Evolutionary conservation across 2,329 filamentous ascomycete species (phyloP).

Genomic region (Emmonsiellopsis sp.): DNA sequence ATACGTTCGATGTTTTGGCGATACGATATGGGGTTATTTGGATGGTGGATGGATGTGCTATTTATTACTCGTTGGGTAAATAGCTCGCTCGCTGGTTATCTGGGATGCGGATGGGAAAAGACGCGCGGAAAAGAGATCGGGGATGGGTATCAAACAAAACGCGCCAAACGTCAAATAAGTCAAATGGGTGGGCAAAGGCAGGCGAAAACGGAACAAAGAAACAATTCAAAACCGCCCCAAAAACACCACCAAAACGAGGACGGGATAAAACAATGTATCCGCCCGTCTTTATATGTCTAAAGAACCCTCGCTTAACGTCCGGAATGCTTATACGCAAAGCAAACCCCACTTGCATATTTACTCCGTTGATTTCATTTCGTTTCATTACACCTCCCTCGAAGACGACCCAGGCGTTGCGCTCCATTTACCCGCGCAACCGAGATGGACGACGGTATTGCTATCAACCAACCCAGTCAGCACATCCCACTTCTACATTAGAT

Average conservation of each 20-base stretch:
- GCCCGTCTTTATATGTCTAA: not conserved
- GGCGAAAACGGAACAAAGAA: not conserved
- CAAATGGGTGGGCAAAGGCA: not conserved
- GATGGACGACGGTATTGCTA: conserved; percentile 60
- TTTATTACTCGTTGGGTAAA: not conserved
- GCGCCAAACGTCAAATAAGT: not conserved
- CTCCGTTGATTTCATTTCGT: no score
- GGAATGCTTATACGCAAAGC: not conserved
- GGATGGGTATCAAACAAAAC: not conserved
- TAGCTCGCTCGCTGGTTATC: not conserved
- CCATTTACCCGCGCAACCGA: conserved; percentile 57
- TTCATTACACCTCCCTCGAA: no score
- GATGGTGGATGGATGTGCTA: not conserved
- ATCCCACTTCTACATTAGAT: no score
- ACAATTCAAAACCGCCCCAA: not conserved
- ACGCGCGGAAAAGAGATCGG: not conserved
- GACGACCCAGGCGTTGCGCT: conserved; percentile 11
- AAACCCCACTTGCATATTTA: not conserved
- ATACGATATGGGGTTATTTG: not conserved
- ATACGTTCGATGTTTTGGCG: not conserved
- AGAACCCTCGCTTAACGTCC: not conserved
- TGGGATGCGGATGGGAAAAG: not conserved
- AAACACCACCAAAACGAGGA: not conserved
- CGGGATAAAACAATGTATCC: not conserved
- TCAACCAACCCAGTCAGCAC: not conserved